Evolutionary conservation across 2,329 filamentous ascomycete genomes (phyloP).

Genomic region (Fusarium anguioides): DNA sequence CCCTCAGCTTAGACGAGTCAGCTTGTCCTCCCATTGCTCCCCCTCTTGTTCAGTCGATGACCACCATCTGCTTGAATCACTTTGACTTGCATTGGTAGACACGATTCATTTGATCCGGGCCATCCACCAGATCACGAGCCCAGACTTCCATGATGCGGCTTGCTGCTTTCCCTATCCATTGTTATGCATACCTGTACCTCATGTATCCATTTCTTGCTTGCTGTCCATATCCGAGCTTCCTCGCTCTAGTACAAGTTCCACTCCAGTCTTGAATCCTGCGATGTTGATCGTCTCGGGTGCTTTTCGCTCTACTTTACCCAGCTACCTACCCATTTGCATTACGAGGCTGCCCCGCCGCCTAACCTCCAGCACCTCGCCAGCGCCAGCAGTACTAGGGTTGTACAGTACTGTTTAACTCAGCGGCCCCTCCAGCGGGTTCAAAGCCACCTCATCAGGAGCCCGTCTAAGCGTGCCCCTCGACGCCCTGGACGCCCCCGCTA

Average conservation of each 20-base stretch:
- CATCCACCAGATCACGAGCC: constrained; percentile 16
- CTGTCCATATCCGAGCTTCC: constrained; percentile 8
- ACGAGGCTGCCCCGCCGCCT: constrained; percentile 38
- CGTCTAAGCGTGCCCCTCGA: constrained; percentile 21
- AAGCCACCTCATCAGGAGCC: constrained; percentile 31
- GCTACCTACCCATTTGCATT: constrained; percentile 24
- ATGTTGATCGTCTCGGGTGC: constrained; percentile 19
- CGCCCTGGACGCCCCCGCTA: constrained; percentile 14
- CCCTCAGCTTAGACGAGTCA: constrained; percentile 29
- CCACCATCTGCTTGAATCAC: constrained; percentile 23
- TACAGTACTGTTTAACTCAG: too few species aligned
- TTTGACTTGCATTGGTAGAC: constrained; percentile 10
- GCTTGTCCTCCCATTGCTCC: not conserved
- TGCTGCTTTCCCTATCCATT: constrained; percentile 6
- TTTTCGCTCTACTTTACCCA: constrained; percentile 14
- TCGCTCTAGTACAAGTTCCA: constrained; percentile 20
- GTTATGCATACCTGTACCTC: not conserved
- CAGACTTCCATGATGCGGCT: not conserved
- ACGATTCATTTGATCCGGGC: constrained; percentile 15
- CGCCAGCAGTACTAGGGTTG: constrained; percentile 13
- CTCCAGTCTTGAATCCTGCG: constrained; percentile 28
- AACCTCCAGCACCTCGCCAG: constrained; percentile 23
- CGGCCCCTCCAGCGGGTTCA: constrained; percentile 34
- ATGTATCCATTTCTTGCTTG: not conserved
- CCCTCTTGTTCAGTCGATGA: constrained; percentile 31